Evolutionary conservation across 202 grass and related monocot species (phyloP).

Genomic region (Setaria viridis): DNA sequence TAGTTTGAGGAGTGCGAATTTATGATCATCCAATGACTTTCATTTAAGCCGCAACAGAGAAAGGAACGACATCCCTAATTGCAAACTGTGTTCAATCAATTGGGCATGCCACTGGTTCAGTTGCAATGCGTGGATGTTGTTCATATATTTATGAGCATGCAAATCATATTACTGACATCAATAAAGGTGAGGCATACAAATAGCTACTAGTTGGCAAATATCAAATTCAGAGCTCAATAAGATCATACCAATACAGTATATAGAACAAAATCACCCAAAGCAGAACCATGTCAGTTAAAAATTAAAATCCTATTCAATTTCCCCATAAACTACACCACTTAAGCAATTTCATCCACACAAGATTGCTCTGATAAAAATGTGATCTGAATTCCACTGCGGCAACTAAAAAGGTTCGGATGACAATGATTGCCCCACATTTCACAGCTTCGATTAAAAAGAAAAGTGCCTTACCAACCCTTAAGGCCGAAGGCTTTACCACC

Average conservation of each 20-base stretch:
- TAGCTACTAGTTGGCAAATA: background rate
- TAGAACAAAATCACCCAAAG: background rate
- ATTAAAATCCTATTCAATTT: background rate
- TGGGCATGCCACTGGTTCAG: background rate
- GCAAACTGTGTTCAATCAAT: background rate
- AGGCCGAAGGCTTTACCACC: slow-evolving; percentile 39
- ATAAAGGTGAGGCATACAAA: slow-evolving; percentile 3
- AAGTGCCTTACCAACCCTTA: slow-evolving; percentile 25
- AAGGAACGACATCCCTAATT: background rate
- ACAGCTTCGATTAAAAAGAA: slow-evolving; percentile 13
- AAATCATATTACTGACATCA: background rate
- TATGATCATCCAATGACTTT: background rate
- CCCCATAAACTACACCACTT: background rate
- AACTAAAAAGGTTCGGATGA: background rate
- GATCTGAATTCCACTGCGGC: background rate
- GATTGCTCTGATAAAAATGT: background rate
- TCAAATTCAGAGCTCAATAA: background rate
- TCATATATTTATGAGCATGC: background rate
- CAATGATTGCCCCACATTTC: background rate
- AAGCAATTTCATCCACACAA: slow-evolving; percentile 23
- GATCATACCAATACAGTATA: background rate
- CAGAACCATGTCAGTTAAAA: background rate
- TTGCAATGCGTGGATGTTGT: background rate
- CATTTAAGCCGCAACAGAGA: slow-evolving; percentile 4
- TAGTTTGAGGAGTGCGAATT: background rate